These are phyloP conservation scores for Triangularia setosa DNA, from an alignment of 2,329 filamentous ascomycete genomes.

Conservation along the genomic window DNA sequence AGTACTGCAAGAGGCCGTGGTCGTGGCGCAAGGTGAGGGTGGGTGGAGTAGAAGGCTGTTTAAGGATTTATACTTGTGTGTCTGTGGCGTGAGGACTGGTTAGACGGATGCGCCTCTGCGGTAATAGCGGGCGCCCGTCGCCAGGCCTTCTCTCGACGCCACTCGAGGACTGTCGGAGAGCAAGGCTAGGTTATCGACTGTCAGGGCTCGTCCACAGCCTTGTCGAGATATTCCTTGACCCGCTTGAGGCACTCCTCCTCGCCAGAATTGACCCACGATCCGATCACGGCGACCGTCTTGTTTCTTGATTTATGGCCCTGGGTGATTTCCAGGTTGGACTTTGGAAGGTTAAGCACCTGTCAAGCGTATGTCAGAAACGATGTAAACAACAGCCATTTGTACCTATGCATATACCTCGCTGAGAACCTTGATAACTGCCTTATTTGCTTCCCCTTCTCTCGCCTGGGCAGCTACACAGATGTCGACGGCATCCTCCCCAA, in stretches of 20 bases:
- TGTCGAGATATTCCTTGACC: slow-evolving; percentile 26
- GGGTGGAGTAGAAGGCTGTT: background rate
- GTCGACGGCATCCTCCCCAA: slow-evolving; percentile 56
- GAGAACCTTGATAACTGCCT: slow-evolving; percentile 59
- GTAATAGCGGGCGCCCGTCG: background rate
- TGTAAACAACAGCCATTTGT: background rate
- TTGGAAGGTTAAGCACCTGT: slow-evolving; percentile 57
- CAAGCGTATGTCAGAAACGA: background rate
- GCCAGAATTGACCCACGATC: slow-evolving; percentile 24
- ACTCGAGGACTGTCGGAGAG: background rate
- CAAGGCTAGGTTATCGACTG: background rate
- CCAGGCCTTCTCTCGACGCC: background rate
- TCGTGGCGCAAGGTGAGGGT: background rate
- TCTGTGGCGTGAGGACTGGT: background rate
- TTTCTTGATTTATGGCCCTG: slow-evolving; percentile 61
- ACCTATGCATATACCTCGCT: no score
- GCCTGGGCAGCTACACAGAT: slow-evolving; percentile 64
- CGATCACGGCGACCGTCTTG: slow-evolving; percentile 51
- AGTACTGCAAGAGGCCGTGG: slow-evolving; percentile 24
- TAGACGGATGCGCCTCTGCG: background rate
- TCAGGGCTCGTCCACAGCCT: slow-evolving; percentile 15
- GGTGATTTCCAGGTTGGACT: slow-evolving; percentile 59
- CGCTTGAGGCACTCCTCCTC: slow-evolving; percentile 28
- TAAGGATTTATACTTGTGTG: background rate
- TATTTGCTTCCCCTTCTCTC: slow-evolving; percentile 65